Conservation (phyloP, 345 rosid genomes). For the Stellera chamaejasme region DNA sequence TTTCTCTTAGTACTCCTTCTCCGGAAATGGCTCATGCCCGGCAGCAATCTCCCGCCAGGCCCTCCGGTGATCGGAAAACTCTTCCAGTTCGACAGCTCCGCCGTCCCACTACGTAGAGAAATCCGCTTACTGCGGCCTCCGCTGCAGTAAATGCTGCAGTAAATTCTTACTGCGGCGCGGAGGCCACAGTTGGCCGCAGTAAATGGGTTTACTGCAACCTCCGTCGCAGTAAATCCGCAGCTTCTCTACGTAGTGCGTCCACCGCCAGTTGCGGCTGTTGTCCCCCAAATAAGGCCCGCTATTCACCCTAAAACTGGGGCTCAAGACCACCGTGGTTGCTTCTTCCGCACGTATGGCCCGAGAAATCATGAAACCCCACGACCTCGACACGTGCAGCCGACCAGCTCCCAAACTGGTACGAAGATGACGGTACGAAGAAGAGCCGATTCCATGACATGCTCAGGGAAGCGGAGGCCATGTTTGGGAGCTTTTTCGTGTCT, state of each 20-base stretch:
- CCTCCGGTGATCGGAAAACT: slow-evolving; percentile 52
- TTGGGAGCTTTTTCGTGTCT: slow-evolving; percentile 23
- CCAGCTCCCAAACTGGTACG: slow-evolving; percentile 21
- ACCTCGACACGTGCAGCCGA: slow-evolving; percentile 18
- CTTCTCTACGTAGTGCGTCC: no score
- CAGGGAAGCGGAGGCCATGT: slow-evolving; percentile 25
- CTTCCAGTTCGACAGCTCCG: slow-evolving; percentile 23
- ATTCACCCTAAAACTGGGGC: slow-evolving; percentile 32
- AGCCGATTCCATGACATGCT: slow-evolving; percentile 25
- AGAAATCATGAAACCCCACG: slow-evolving; percentile 31
- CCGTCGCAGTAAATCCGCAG: no score
- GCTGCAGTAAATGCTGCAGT: no score
- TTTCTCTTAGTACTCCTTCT: slow-evolving; percentile 11
- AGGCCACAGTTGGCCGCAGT: no score
- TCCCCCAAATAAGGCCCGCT: slow-evolving; percentile 44
- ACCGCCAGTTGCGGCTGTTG: slow-evolving; percentile 24
- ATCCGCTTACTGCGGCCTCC: no score
- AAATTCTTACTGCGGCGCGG: no score
- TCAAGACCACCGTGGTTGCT: slow-evolving; percentile 18
- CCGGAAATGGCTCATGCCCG: slow-evolving; percentile 9
- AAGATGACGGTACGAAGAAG: slow-evolving; percentile 26
- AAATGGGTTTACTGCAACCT: no score
- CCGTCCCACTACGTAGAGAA: no score
- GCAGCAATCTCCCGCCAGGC: slow-evolving; percentile 31
- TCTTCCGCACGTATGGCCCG: slow-evolving; percentile 34